Conservation (phyloP, 2,329 filamentous ascomycete genomes). For the Fusarium drepaniforme region DNA sequence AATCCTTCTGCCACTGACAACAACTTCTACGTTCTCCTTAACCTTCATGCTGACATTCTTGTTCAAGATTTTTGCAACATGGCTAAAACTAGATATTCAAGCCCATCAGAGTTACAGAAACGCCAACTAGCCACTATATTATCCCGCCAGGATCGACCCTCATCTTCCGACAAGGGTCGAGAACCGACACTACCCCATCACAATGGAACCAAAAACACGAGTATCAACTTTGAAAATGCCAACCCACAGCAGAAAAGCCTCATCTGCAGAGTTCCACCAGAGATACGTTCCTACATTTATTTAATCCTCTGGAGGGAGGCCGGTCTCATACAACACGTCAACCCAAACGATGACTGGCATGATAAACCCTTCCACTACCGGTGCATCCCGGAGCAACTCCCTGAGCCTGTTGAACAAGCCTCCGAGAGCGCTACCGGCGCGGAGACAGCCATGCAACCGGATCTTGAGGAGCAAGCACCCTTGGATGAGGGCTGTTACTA, state of each 20-base stretch:
- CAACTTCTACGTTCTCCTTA: too few relatives aligned
- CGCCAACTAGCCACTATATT: neutral
- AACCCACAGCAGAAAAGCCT: neutral
- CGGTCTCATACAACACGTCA: neutral
- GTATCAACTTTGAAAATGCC: neutral
- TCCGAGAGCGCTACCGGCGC: neutral
- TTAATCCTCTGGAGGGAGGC: neutral
- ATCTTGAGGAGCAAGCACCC: neutral
- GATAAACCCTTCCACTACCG: neutral
- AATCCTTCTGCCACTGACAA: neutral
- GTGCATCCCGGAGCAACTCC: neutral
- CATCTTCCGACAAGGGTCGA: neutral
- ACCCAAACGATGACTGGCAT: neutral
- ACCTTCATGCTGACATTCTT: neutral
- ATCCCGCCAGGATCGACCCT: neutral
- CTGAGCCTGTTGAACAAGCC: neutral
- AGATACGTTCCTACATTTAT: neutral
- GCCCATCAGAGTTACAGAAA: neutral
- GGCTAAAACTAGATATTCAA: neutral
- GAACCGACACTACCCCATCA: neutral
- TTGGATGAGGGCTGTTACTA: neutral
- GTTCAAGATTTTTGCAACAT: neutral
- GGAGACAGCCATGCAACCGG: neutral
- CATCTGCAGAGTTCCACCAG: neutral
- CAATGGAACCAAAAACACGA: neutral